Conservation (phyloP, 495 filamentous ascomycete genomes). For the Patellaria atrata region DNA sequence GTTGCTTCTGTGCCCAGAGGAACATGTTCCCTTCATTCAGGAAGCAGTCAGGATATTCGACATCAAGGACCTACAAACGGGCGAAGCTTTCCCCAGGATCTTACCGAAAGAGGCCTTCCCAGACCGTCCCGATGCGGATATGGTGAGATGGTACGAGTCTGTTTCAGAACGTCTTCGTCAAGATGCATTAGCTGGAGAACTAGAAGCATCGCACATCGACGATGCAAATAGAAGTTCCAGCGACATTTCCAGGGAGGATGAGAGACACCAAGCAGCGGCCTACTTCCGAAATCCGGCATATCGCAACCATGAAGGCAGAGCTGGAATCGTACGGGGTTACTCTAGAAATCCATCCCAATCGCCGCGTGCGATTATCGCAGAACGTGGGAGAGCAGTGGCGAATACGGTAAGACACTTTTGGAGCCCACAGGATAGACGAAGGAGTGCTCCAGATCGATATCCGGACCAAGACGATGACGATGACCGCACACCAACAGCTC, state of each 20-base stretch:
- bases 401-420: conserved; percentile 19
- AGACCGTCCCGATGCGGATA: conserved; percentile 54
- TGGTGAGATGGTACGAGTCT: conserved; percentile 68
- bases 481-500: conserved; percentile 6
- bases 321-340: conserved; percentile 21
- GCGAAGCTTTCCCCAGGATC: conserved; percentile 55
- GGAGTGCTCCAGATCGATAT: conserved; percentile 6
- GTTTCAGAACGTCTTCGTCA: conserved; percentile 40
- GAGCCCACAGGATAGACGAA: conserved; percentile 10
- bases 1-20: conserved; percentile 70
- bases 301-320: conserved; percentile 22
- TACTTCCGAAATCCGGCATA: conserved; percentile 30
- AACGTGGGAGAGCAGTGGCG: conserved; percentile 21
- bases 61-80: conserved; percentile 57
- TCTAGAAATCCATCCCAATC: conserved; percentile 11
- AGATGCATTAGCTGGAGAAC: conserved; percentile 24
- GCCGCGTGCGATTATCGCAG: conserved; percentile 18
- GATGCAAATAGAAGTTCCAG: conserved; percentile 12
- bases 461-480: conserved; percentile 13
- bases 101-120: conserved; percentile 71
- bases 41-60: conserved; percentile 63
- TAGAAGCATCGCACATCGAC: conserved; percentile 8
- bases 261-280: conserved; percentile 20
- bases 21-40: conserved; percentile 74
- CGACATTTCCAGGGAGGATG: conserved; percentile 24